Evolutionary conservation across 768 basidiomycete species (phyloP), one percentile per base, ranked within the genome.

Genomic region (Mycena chlorophos): DNA sequence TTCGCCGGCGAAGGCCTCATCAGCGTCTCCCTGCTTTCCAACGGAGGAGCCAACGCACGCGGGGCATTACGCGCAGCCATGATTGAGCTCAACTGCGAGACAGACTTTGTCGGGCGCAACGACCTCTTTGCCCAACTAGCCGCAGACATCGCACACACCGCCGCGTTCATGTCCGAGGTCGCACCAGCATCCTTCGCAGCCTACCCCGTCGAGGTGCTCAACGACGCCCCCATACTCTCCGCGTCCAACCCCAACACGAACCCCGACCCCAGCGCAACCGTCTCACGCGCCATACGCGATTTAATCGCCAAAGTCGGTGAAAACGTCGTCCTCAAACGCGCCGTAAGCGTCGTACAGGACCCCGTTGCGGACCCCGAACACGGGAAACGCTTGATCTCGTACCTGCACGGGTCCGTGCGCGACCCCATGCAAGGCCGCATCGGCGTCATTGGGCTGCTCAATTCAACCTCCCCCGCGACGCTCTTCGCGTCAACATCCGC

Each of bases 11-110:
- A 97, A 64, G 95, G 96, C 2, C 75, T 94, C 17, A 78, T 98
- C 34, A 86, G 86, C 51, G 76, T 89, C n/a, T 86, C 84, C 40
- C 71, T 92, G 12, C 78, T 96, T 22, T 85, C 89, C 17, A 75
- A 80, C 14, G 90, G 88, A 16, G 72, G 88, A 16, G 72, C 73
- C 20, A 78, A 77, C 72, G 29, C 68, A 65, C 45, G 67, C 61
- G 12, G 73, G 1, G 78, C 81, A 34, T 71, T 90, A 30, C 83
- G 91, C 31, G 93, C 89, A 12, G 86, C 88, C 19, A 89, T 97
- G 82, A 76, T 98, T 54, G 95, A 98, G 71, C 76, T 97, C 57
- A 92, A 91, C 63, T 98, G 95, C 75, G 95, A 98, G 75, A 97
- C 95, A 50, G 95, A 98, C 74, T 98, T 97, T 68, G 95, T 98